Evolutionary conservation across 495 filamentous ascomycete genomes (phyloP).

Genomic region (Pyrenopolyporus hunteri): DNA sequence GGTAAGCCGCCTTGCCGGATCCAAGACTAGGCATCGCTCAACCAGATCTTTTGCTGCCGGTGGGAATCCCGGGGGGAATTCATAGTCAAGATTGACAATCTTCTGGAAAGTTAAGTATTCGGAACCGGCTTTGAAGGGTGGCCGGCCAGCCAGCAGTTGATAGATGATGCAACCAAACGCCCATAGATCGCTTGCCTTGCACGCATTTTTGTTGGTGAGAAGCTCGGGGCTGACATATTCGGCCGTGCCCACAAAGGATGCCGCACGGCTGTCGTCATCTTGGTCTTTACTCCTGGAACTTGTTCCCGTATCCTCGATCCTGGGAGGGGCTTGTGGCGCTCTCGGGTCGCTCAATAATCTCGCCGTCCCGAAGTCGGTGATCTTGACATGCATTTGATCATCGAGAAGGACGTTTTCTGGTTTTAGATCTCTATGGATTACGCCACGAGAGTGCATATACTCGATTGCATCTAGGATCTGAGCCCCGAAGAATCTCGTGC

Average conservation of each 20-base stretch:
- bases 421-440: conserved; percentile 97
- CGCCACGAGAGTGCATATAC: conserved; percentile 95
- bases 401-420: conserved; percentile 97
- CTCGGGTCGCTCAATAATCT: conserved; percentile 80
- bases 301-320: conserved; percentile 46
- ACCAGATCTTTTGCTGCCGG: conserved; percentile 87
- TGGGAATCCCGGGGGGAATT: conserved; percentile 92
- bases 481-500: conserved; percentile 91
- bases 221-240: conserved; percentile 98
- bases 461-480: conserved; percentile 97
- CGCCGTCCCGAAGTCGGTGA: conserved; percentile 98
- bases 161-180: conserved; percentile 99
- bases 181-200: conserved; percentile 98
- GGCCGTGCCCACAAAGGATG: conserved; percentile 96
- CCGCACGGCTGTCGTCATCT: conserved; percentile 69
- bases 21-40: conserved; percentile 87
- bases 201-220: conserved; percentile 92
- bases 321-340: conserved; percentile 50
- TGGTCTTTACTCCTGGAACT: conserved; percentile 49
- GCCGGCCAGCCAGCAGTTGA: conserved; percentile 89
- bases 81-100: conserved; percentile 91
- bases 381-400: conserved; percentile 95
- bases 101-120: conserved; percentile 99
- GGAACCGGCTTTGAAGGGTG: conserved; percentile 96
- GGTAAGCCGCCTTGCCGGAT: conserved; percentile 83